Evolutionary conservation across 371 early-diverging fungal genomes (phyloP), one percentile per base, ranked within the genome.

Genomic region (Mucor irregularis): DNA sequence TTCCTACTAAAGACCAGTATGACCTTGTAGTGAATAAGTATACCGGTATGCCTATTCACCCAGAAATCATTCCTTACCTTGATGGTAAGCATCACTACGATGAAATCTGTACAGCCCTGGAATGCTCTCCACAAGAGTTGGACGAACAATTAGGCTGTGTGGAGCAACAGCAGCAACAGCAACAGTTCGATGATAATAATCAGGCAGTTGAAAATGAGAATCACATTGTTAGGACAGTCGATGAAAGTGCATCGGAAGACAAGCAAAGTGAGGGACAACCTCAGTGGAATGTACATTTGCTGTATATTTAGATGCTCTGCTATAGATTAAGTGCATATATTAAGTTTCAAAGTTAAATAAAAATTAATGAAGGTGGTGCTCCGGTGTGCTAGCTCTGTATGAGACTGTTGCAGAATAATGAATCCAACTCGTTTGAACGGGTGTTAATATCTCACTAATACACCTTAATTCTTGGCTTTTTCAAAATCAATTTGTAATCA

Each of bases 71-170:
- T 34, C 76, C 76, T 3, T 80, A 71, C 31, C 59, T 91, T 28
- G 81, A 89, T 59, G 92, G 92, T 2, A 62, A 65, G 16, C 86
- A 86, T 33, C 90, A 90, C 55, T 90, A 83, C 24, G 92, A 91
- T 49, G 82, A 86, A 46, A 80, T 89, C 10, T 88, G 90, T 59
- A 88, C 88, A 2, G 75, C 74, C 47, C 52, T 89, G 35, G 74
- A 85, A 48, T 77, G 82, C 45, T 79, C 77, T 42, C 74, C 82
- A n/a, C 73, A 78, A 31, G 81, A 85, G 44, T 34, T 85, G 37
- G 78, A 82, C 53, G 76, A 76, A 19, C 76, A 83, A 39, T 56
- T 84, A 5, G 75, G 69, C 0, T 60, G 44, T 48, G 49, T 24
- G 28, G 21, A 47, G 35, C 39, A 51, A 26, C 26, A 47, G 35